These are phyloP conservation scores for Pittosporum tobira DNA, from an alignment of 129 eudicot genomes.

Conservation along the genomic window DNA sequence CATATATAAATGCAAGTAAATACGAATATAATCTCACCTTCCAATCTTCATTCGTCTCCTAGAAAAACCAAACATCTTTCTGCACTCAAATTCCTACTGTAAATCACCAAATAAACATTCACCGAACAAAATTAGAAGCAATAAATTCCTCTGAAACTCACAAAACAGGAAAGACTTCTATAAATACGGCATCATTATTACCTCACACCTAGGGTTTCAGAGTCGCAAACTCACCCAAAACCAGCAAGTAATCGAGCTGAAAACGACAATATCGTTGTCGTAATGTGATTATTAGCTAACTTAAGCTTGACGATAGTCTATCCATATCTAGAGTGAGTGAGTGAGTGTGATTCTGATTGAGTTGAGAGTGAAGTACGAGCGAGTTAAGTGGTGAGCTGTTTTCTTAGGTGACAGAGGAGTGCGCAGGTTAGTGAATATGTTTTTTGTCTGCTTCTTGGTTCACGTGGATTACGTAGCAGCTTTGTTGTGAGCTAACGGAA, in stretches of 20 bases:
- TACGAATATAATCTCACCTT: constrained; percentile 36
- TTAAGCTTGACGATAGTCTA: not conserved
- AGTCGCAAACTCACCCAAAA: not conserved
- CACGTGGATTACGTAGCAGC: constrained; percentile 13
- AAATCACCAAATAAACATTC: constrained; percentile 2
- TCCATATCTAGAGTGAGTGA: not conserved
- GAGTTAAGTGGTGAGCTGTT: not conserved
- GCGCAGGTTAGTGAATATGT: constrained; percentile 12
- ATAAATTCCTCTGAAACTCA: not conserved
- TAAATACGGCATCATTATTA: constrained; percentile 1
- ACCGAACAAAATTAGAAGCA: constrained; percentile 6
- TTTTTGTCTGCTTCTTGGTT: constrained; percentile 7
- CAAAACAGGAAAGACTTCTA: constrained; percentile 2
- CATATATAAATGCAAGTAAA: constrained; percentile 10
- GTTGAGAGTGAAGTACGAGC: not conserved
- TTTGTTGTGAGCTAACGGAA: no score
- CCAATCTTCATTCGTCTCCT: constrained; percentile 82
- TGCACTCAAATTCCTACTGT: not conserved
- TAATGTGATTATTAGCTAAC: not conserved
- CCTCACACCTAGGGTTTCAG: constrained; percentile 11
- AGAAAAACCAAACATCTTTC: constrained; percentile 78
- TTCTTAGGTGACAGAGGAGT: not conserved
- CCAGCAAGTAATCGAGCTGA: not conserved
- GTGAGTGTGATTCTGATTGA: not conserved
- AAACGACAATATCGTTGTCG: not conserved